These are phyloP conservation scores for Colletotrichum agaves DNA, from an alignment of 2,329 filamentous ascomycete species.

Conservation along the genomic window DNA sequence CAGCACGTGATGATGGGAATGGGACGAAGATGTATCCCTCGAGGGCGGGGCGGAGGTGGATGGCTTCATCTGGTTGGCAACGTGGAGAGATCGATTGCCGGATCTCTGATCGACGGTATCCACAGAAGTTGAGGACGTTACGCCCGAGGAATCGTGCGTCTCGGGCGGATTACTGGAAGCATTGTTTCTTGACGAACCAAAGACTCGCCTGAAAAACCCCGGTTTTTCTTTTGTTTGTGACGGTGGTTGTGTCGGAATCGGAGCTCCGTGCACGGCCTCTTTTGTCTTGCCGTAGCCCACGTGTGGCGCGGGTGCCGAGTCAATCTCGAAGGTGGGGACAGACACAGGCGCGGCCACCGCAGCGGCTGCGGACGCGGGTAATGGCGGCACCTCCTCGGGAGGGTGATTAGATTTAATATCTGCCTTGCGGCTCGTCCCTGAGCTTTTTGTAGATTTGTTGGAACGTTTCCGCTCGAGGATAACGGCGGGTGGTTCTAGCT, in stretches of 20 bases:
- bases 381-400: constrained; percentile 4
- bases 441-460: constrained; percentile 28
- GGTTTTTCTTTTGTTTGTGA: constrained; percentile 72
- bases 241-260: constrained; percentile 61
- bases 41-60: constrained; percentile 59
- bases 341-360: constrained; percentile 51
- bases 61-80: constrained; percentile 58
- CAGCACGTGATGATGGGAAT: constrained; percentile 63
- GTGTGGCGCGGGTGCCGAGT: constrained; percentile 67
- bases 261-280: constrained; percentile 59
- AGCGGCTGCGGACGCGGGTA: constrained; percentile 44
- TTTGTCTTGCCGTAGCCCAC: constrained; percentile 70
- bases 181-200: constrained; percentile 75
- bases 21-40: constrained; percentile 56
- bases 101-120: constrained; percentile 50
- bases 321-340: constrained; percentile 52
- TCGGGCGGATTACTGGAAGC: constrained; percentile 41
- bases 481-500: constrained; percentile 19
- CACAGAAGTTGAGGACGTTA: constrained; percentile 49
- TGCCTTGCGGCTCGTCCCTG: constrained; percentile 20
- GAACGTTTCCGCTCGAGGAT: constrained; percentile 29
- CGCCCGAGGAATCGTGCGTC: constrained; percentile 40
- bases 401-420: constrained; percentile 16
- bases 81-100: constrained; percentile 54
- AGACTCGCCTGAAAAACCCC: constrained; percentile 94